Evolutionary conservation across 106 monocot species (phyloP).

Genomic region (Narthecium ossifragum): DNA sequence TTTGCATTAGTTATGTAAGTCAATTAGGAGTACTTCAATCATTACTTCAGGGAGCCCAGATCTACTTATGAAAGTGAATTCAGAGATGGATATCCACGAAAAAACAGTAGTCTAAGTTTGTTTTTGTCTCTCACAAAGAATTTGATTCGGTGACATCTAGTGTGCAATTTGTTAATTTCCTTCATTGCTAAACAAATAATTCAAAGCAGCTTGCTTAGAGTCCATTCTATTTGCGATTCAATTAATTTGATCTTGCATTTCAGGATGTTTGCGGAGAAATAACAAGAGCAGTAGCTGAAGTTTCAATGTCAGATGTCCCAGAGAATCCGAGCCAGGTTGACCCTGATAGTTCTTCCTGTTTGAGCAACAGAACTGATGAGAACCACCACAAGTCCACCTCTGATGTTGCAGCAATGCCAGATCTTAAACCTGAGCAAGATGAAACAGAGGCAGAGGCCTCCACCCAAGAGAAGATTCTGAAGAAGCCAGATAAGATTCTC

Average conservation of each 20-base stretch:
- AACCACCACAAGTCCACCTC: not conserved
- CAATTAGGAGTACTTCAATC: too few species aligned
- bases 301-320: not conserved
- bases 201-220: too few species aligned
- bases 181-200: too few species aligned
- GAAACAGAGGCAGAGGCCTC: conserved; percentile 10
- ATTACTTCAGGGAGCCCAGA: too few species aligned
- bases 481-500: conserved; percentile 52
- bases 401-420: not conserved
- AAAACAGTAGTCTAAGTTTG: too few species aligned
- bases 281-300: not conserved
- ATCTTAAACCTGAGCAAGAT: conserved; percentile 6
- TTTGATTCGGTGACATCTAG: too few species aligned
- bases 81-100: too few species aligned
- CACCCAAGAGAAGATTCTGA: conserved; percentile 24
- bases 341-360: not conserved
- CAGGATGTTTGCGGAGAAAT: conserved; percentile 6
- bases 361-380: not conserved
- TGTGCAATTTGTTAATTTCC: too few species aligned
- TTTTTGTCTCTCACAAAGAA: too few species aligned
- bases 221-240: not conserved
- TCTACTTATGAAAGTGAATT: too few species aligned
- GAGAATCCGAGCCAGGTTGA: not conserved
- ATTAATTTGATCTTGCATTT: conserved; percentile 3
- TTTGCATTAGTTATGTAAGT: too few species aligned